Conservation (phyloP, 2,329 filamentous ascomycete species). For the Aspergillus glaucus region DNA sequence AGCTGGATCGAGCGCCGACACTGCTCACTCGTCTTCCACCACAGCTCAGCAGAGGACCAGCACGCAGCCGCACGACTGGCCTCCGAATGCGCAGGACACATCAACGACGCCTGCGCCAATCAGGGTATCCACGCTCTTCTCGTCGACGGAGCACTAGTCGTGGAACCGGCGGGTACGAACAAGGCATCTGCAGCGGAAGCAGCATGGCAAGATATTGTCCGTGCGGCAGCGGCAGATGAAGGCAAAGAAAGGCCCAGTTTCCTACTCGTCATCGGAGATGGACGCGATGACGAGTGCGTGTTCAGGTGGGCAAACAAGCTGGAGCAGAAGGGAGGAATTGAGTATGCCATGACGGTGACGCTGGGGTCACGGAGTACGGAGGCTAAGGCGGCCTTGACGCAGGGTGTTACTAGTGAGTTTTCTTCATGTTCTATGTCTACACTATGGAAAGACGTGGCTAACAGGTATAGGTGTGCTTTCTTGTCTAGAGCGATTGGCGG, state of each 20-base stretch:
- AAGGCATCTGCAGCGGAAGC: constrained; percentile 76
- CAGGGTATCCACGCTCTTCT: constrained; percentile 80
- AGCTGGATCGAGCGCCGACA: constrained; percentile 86
- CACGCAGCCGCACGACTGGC: constrained; percentile 71
- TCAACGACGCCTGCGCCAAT: constrained; percentile 84
- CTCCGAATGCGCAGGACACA: constrained; percentile 84
- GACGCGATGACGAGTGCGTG: constrained; percentile 86
- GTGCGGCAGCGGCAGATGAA: constrained; percentile 42
- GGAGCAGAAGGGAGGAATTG: constrained; percentile 51
- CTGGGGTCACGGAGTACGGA: constrained; percentile 83
- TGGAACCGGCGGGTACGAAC: constrained; percentile 80
- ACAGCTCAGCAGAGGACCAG: constrained; percentile 72
- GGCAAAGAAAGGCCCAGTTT: constrained; percentile 60
- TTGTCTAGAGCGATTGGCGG: constrained; percentile 48
- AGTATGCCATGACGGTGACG: constrained; percentile 76
- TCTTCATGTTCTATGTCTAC: neutral
- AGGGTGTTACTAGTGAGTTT: constrained; percentile 78
- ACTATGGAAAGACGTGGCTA: constrained; percentile 1
- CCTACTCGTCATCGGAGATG: constrained; percentile 81
- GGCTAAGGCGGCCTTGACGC: constrained; percentile 75
- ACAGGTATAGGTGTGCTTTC: constrained; percentile 43
- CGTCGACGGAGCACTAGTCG: constrained; percentile 70
- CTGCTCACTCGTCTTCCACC: constrained; percentile 86
- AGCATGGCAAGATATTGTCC: constrained; percentile 62
- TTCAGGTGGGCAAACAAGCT: constrained; percentile 90